These are phyloP conservation scores for Tremella fuciformis DNA, from an alignment of 768 basidiomycete species.

Conservation along the genomic window DNA sequence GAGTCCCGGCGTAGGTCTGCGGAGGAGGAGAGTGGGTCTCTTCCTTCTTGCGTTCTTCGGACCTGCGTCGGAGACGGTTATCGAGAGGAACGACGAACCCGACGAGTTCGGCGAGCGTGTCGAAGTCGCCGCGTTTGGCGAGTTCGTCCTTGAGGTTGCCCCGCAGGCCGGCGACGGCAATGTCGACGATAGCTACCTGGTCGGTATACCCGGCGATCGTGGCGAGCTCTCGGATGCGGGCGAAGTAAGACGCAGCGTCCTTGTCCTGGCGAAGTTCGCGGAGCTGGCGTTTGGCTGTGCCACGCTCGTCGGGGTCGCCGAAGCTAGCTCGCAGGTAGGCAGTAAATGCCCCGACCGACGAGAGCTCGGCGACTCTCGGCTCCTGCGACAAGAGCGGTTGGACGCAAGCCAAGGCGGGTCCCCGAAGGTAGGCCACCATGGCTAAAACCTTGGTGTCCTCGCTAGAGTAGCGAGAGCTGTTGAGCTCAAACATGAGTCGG, in stretches of 20 bases:
- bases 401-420: too few species aligned
- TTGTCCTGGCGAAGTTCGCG: not conserved
- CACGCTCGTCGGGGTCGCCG: slow-evolving; percentile 8
- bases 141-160: slow-evolving; percentile 10
- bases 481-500: too few species aligned
- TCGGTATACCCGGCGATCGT: not conserved
- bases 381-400: too few species aligned
- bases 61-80: not conserved
- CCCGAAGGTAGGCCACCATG: too few species aligned
- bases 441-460: too few species aligned
- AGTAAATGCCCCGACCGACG: too few species aligned
- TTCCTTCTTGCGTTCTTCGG: not conserved
- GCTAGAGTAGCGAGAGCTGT: too few species aligned
- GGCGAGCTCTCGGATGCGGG: not conserved
- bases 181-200: not conserved
- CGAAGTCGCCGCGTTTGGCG: not conserved
- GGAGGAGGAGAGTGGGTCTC: too few species aligned
- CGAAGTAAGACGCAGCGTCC: not conserved
- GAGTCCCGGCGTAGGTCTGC: too few species aligned
- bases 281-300: not conserved
- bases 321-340: not conserved
- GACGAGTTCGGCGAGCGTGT: not conserved
- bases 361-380: too few species aligned
- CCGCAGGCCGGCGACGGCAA: not conserved
- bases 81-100: slow-evolving; percentile 7